Conservation (phyloP, 768 basidiomycete genomes). For the Pholiota microspora region DNA sequence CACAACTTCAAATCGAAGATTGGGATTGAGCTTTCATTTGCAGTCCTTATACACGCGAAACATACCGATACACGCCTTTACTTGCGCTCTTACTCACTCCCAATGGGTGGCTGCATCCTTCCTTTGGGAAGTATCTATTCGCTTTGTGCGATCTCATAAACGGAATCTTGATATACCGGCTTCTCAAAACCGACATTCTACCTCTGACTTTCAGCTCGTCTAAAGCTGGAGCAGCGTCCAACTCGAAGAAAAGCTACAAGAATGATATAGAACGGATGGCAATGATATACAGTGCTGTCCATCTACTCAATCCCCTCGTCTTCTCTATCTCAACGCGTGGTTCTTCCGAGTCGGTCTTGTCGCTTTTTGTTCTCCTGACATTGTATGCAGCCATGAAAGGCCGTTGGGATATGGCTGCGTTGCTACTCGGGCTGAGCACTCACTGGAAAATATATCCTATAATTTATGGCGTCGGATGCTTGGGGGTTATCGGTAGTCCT, state of each 20-base stretch:
- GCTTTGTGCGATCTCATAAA: slow-evolving; percentile 80
- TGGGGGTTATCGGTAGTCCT: slow-evolving; percentile 47
- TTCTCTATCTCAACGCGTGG: slow-evolving; percentile 97
- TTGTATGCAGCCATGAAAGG: slow-evolving; percentile 57
- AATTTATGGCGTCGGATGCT: slow-evolving; percentile 81
- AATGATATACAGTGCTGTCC: slow-evolving; percentile 59
- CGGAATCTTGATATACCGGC: slow-evolving; percentile 65
- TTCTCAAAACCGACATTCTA: slow-evolving; percentile 53
- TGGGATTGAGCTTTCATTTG: slow-evolving; percentile 3
- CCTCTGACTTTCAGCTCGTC: slow-evolving; percentile 18
- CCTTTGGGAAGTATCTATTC: slow-evolving; percentile 92
- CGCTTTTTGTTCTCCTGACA: slow-evolving; percentile 71
- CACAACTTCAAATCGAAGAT: not conserved
- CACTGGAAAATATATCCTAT: slow-evolving; percentile 99
- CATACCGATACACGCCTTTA: slow-evolving; percentile 96
- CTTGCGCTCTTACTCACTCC: slow-evolving; percentile 82
- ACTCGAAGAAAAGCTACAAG: slow-evolving; percentile 1
- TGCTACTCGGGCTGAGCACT: slow-evolving; percentile 76
- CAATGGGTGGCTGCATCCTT: slow-evolving; percentile 75
- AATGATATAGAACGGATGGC: slow-evolving; percentile 32
- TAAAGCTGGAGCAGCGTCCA: not conserved
- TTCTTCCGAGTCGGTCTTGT: slow-evolving; percentile 88
- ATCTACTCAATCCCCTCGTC: slow-evolving; percentile 92
- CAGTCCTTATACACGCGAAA: slow-evolving; percentile 89
- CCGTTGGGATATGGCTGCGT: slow-evolving; percentile 64